Conservation (phyloP, 2,329 filamentous ascomycete species). For the Cercospora janseana region DNA sequence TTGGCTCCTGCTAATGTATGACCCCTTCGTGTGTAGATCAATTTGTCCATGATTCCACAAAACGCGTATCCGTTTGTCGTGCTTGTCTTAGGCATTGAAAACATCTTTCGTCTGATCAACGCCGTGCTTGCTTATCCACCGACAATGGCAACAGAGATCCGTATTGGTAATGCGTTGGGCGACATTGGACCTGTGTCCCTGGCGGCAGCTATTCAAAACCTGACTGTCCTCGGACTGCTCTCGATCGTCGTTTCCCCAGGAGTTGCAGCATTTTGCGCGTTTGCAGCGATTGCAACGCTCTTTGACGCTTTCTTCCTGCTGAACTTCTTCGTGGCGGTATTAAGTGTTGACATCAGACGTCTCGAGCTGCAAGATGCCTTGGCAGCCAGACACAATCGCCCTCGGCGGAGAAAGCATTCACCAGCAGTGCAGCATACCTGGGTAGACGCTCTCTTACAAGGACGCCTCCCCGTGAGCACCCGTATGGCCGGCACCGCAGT, state of each 20-base stretch:
- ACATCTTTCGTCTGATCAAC: conserved; percentile 72
- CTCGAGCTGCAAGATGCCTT: conserved; percentile 73
- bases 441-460: conserved; percentile 61
- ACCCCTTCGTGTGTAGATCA: conserved; percentile 44
- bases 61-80: conserved; percentile 76
- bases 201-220: conserved; percentile 66
- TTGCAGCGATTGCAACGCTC: conserved; percentile 69
- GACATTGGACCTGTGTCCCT: conserved; percentile 69
- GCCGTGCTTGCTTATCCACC: conserved; percentile 70
- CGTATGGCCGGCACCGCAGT: conserved; percentile 72
- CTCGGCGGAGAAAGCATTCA: conserved; percentile 26
- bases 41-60: conserved; percentile 70
- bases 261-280: conserved; percentile 72
- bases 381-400: conserved; percentile 40
- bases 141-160: conserved; percentile 64
- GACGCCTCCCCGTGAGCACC: conserved; percentile 67
- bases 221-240: conserved; percentile 64
- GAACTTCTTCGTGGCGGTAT: conserved; percentile 75
- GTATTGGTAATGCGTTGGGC: conserved; percentile 72
- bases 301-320: conserved; percentile 77
- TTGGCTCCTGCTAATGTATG: neutral
- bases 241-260: conserved; percentile 66
- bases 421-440: conserved; percentile 50
- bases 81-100: conserved; percentile 72
- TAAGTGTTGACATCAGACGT: conserved; percentile 75